phyloP scores from a whole-genome alignment of 768 basidiomycete species.

The Gloeopeniophorella convolvens region DNA sequence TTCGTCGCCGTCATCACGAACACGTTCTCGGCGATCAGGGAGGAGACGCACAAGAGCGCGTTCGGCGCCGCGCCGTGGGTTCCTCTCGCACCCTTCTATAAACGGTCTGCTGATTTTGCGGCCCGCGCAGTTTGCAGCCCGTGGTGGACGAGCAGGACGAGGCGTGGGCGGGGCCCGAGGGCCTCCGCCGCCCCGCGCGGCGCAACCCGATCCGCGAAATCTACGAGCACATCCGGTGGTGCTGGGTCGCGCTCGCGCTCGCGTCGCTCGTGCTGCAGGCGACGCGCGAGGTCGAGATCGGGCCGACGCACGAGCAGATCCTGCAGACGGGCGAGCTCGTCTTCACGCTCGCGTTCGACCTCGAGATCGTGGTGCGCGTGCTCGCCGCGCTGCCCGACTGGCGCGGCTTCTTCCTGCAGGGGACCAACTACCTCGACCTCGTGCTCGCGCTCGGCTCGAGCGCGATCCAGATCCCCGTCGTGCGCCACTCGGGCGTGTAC shows the following conservation, averaged over 20 bases:
- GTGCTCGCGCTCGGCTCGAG: slow-evolving; percentile 67
- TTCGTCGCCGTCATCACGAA: slow-evolving; percentile 96
- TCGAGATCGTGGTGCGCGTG: slow-evolving; percentile 79
- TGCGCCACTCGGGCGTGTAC: slow-evolving; percentile 59
- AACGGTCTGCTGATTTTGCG: slow-evolving; percentile 3
- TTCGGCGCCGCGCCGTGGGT: slow-evolving; percentile 78
- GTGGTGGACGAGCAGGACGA: slow-evolving; percentile 56
- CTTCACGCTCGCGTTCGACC: slow-evolving; percentile 78
- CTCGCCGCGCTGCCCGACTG: slow-evolving; percentile 72
- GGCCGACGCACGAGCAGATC: slow-evolving; percentile 37
- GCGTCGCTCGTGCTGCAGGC: slow-evolving; percentile 69
- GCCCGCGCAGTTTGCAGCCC: slow-evolving; percentile 31
- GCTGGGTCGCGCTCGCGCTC: slow-evolving; percentile 73
- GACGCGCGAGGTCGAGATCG: slow-evolving; percentile 49
- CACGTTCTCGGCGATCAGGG: slow-evolving; percentile 82
- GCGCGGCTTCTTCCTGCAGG: slow-evolving; percentile 61
- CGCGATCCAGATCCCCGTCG: slow-evolving; percentile 79
- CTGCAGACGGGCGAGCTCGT: slow-evolving; percentile 64
- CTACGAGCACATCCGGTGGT: slow-evolving; percentile 55
- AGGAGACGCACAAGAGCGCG: slow-evolving; percentile 83
- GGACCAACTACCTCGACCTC: slow-evolving; percentile 67
- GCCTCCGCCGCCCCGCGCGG: slow-evolving; percentile 37
- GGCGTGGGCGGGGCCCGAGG: slow-evolving; percentile 43
- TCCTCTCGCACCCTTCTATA: background rate
- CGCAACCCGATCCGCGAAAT: slow-evolving; percentile 46